Evolutionary conservation across 208 protist species (phyloP).

Genomic region (Wallacemonas collosoma): DNA sequence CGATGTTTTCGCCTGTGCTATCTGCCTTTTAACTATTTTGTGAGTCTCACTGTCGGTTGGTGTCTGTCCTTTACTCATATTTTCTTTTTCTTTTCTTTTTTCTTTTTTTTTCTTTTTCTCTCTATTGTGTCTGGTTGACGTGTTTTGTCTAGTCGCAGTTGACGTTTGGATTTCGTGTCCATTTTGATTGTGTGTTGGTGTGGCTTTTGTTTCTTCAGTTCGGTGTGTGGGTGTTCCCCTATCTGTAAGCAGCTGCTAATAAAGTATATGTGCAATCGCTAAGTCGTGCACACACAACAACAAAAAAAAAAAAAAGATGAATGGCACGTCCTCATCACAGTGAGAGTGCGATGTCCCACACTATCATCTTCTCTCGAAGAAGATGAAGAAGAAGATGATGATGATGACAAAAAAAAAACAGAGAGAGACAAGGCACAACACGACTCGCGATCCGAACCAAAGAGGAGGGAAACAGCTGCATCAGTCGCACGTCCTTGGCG

Average conservation of each 20-base stretch:
- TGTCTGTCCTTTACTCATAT: background rate
- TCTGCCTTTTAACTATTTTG: no score
- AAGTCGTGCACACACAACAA: slow-evolving; percentile 8
- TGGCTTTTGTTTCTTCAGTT: slow-evolving; percentile 17
- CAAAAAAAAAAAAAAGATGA: slow-evolving; percentile 17
- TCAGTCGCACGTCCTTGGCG: no score
- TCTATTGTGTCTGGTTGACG: background rate
- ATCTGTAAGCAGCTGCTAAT: background rate
- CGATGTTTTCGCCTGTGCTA: background rate
- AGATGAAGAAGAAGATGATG: no score
- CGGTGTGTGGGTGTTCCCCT: background rate
- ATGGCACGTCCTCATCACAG: background rate
- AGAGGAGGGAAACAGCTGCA: no score
- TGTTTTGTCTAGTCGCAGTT: slow-evolving; percentile 1
- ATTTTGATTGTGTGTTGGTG: slow-evolving; percentile 1
- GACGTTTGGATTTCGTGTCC: slow-evolving; percentile 14
- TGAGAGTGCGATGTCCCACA: no score
- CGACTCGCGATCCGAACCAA: no score
- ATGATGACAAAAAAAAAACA: no score
- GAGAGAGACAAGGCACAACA: no score
- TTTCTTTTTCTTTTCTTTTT: slow-evolving; percentile 4
- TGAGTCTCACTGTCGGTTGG: background rate
- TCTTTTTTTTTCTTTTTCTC: slow-evolving; percentile 5
- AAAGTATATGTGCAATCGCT: background rate
- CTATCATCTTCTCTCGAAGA: no score